Percentiles rank a stretch among this genome's conserved stretches.
phyloP scores from a whole-genome alignment of 1,284 basidiomycete genomes.

The Pholiota adiposa region DNA sequence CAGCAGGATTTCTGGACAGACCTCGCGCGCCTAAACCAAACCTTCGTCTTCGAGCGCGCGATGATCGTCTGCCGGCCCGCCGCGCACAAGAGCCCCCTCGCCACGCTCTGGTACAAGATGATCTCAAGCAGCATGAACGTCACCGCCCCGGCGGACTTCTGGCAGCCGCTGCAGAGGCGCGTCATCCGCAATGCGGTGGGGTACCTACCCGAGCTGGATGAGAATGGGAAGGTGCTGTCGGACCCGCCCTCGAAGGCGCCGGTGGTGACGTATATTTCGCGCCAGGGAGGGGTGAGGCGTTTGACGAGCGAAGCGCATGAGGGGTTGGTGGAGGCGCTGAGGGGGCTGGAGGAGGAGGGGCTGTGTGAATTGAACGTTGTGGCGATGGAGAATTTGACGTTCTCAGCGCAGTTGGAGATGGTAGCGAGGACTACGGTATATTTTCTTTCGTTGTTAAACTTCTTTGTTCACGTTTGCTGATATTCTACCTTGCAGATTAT shows the following conservation, averaged over 20 bases:
- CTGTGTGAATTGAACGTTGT: constrained; percentile 39
- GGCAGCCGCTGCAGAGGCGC: constrained; percentile 39
- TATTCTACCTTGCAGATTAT: constrained; percentile 42
- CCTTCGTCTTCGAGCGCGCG: constrained; percentile 41
- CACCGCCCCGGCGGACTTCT: constrained; percentile 33
- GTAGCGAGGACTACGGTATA: constrained; percentile 41
- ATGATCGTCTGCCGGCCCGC: constrained; percentile 40
- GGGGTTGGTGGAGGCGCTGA: constrained; percentile 31
- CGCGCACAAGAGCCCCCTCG: constrained; percentile 36
- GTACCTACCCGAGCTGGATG: constrained; percentile 25
- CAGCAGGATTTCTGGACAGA: constrained; percentile 41
- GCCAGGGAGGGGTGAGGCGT: constrained; percentile 38
- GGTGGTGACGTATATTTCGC: constrained; percentile 44
- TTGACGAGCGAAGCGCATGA: constrained; percentile 24
- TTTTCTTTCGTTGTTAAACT: constrained; percentile 10
- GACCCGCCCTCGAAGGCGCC: constrained; percentile 25
- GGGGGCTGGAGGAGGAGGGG: constrained; percentile 35
- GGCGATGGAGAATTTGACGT: constrained; percentile 36
- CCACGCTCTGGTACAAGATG: constrained; percentile 43
- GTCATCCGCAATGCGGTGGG: constrained; percentile 39
- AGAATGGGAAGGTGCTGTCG: constrained; percentile 10
- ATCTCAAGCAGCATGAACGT: constrained; percentile 41
- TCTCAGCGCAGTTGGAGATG: constrained; percentile 40
- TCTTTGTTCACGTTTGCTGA: not conserved
- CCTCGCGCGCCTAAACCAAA: constrained; percentile 34